Base-by-base conservation (phyloP, 805 yeast genomes). In the Starmerella potacharoeniae region DNA sequence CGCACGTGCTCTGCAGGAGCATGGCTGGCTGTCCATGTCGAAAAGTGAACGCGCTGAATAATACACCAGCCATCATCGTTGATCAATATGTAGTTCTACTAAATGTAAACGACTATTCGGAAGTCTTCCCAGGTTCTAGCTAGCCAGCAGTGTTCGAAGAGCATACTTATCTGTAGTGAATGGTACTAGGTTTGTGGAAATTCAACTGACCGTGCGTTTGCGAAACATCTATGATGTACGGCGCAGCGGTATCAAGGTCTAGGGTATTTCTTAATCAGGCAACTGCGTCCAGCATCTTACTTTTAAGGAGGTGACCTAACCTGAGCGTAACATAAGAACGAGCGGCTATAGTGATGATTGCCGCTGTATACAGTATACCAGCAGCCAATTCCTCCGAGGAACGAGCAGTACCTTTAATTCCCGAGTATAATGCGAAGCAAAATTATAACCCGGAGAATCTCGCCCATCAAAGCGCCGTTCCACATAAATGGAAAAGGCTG, bases 11-110 rank as follows among this genome's bases (percentile, higher is more conserved):
- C 43, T 40, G 43, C 29, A 34, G 40, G 28, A 14, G 6, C 28
- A 46, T 46, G 49, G 49, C 49, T 46, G 49, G 49, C 13, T 46
- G 11, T 10, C 16, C 31, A 46, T 46, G 49, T 46, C 30, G 6
- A 22, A 34, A 46, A 16, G 9, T 7, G 49, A 22, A 22, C 17
- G 6, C 16, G 37, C 37, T 44, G 13, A 44, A 9, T 44, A 30
- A 44, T 29, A 31, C 36, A 5, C 29, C 48, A 31, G 48, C 36
- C 48, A 44, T 44, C 35, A 29, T 33, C 31, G 11, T 16, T 22
- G 7, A 8, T 30, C 39, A 22, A 22, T 22, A 22, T 22, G 22
- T 22, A 22, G 22, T 3, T 22, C 22, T 22, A 3, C 22, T 22
- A 2, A 22, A 22, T 22, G 22, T 22, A 22, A 3, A 22, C 22